A percentile compares a stretch with the other conserved stretches of the same genome.
phyloP scores from a whole-genome alignment of 2,329 filamentous ascomycete species.

The Fusarium guadeloupense region DNA sequence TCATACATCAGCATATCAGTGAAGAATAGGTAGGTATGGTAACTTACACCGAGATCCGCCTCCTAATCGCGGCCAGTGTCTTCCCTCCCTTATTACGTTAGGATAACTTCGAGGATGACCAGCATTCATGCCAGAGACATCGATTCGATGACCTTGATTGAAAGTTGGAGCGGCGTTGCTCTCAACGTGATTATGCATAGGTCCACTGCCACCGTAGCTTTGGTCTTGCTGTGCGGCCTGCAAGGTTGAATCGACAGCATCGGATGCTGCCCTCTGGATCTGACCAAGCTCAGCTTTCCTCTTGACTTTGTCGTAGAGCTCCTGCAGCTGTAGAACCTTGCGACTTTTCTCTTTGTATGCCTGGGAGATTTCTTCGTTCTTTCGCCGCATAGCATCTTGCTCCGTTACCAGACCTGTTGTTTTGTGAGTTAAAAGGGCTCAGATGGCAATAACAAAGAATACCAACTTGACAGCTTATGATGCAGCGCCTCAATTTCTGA shows the following conservation, averaged over 20 bases:
- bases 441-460: background rate
- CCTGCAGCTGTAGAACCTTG: slow-evolving; percentile 74
- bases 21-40: no score
- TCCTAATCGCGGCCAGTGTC: slow-evolving; percentile 29
- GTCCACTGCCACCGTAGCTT: slow-evolving; percentile 7
- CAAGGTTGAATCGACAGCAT: slow-evolving; percentile 49
- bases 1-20: slow-evolving; percentile 8
- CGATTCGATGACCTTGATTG: slow-evolving; percentile 24
- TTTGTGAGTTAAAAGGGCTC: slow-evolving; percentile 11
- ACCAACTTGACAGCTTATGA: slow-evolving; percentile 69
- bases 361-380: slow-evolving; percentile 75
- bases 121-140: slow-evolving; percentile 32
- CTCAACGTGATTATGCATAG: background rate
- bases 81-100: slow-evolving; percentile 18
- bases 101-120: slow-evolving; percentile 18
- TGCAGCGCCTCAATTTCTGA: slow-evolving; percentile 73
- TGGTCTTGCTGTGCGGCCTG: slow-evolving; percentile 25
- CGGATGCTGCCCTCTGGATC: slow-evolving; percentile 63
- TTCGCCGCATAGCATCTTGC: slow-evolving; percentile 70
- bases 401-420: slow-evolving; percentile 64
- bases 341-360: slow-evolving; percentile 76
- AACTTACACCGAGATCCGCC: slow-evolving; percentile 25
- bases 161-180: slow-evolving; percentile 9
- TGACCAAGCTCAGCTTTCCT: slow-evolving; percentile 63
- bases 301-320: slow-evolving; percentile 69